Evolutionary conservation across 257 asterid genomes (phyloP), one percentile per base, ranked within the genome.

Genomic region (Linaria vulgaris): DNA sequence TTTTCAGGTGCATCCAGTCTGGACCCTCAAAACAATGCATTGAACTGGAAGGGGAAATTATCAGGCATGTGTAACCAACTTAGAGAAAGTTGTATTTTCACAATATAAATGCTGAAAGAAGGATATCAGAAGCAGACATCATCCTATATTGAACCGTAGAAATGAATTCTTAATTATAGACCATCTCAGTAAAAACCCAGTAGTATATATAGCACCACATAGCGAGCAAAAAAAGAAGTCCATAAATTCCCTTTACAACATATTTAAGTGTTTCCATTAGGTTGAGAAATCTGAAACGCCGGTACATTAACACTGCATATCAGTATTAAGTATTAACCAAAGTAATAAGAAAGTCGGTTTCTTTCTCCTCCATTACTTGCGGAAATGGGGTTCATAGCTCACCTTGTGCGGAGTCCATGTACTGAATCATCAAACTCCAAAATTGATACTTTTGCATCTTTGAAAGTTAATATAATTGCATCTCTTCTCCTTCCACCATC

Each of bases 11-110:
- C 63, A 79, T 58, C 99, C 99, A 94, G 41, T 94, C 91, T 43
- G 99, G 95, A 62, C 96, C 99, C 82, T 94, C 99, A 54, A 94
- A 94, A 84, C 95, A 94, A 77, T 94, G 99, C 99, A 94, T 81
- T 61, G 99, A 94, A 76, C 99, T 94, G 87, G 37, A 78, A 75
- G 68, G 69, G 58, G 51, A 52, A 59, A 71, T 64, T 53, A 31
- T 61, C 52, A 65, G 17, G 62, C 65, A 31, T 64, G n/a, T n/a
- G 24, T 30, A 66, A 59, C 55, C 58, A 66, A 31, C 31, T 44
- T 34, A 34, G 49, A 30, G 55, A 45, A 58, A 46, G 61, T 39
- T 12, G 56, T 31, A 56, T 63, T 46, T 39, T 45, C 49, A 37
- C 23, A 63, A 67, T 25, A 71, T 53, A n/a, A 37, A 55, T 11